A percentile compares a stretch with the other conserved stretches of the same genome.
Conservation (phyloP, 805 yeast genomes). For the Spencermartinsiella europaea region DNA sequence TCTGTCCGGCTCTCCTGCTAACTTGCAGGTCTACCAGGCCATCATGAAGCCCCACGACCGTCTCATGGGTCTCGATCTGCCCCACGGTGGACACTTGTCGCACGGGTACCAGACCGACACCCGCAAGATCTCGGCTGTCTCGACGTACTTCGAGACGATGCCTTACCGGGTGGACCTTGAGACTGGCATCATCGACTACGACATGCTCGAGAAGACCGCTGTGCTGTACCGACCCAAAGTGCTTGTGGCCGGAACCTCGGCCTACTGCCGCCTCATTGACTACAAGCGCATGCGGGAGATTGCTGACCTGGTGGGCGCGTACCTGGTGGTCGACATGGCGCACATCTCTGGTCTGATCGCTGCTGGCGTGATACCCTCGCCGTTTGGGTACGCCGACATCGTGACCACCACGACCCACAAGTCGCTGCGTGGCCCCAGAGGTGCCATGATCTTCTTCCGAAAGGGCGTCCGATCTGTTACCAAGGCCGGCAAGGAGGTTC, state of each 20-base stretch:
- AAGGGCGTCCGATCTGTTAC: slow-evolving; percentile 85
- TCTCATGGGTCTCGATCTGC: slow-evolving; percentile 95
- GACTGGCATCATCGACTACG: slow-evolving; percentile 96
- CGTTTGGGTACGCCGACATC: slow-evolving; percentile 94
- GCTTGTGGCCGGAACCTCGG: slow-evolving; percentile 96
- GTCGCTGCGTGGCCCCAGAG: slow-evolving; percentile 98
- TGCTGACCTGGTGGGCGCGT: slow-evolving; percentile 97
- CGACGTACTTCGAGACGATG: slow-evolving; percentile 97
- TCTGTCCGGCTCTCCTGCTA: slow-evolving; percentile 96
- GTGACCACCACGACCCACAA: slow-evolving; percentile 99
- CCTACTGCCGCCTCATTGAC: slow-evolving; percentile 94
- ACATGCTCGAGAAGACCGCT: slow-evolving; percentile 88
- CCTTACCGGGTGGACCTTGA: slow-evolving; percentile 91
- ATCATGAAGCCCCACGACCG: slow-evolving; percentile 93
- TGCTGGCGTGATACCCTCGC: slow-evolving; percentile 93
- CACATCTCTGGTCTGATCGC: slow-evolving; percentile 95
- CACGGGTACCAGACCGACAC: slow-evolving; percentile 97
- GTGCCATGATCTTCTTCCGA: slow-evolving; percentile 99
- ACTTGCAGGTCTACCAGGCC: slow-evolving; percentile 93
- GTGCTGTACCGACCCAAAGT: slow-evolving; percentile 91
- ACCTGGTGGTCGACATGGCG: slow-evolving; percentile 95
- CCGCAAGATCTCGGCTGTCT: slow-evolving; percentile 90
- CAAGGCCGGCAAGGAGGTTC: slow-evolving; percentile 88
- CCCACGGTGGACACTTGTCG: slow-evolving; percentile 98
- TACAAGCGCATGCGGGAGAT: slow-evolving; percentile 94